phyloP scores from a whole-genome alignment of 2,329 filamentous ascomycete genomes.

The Fusarium sp. region DNA sequence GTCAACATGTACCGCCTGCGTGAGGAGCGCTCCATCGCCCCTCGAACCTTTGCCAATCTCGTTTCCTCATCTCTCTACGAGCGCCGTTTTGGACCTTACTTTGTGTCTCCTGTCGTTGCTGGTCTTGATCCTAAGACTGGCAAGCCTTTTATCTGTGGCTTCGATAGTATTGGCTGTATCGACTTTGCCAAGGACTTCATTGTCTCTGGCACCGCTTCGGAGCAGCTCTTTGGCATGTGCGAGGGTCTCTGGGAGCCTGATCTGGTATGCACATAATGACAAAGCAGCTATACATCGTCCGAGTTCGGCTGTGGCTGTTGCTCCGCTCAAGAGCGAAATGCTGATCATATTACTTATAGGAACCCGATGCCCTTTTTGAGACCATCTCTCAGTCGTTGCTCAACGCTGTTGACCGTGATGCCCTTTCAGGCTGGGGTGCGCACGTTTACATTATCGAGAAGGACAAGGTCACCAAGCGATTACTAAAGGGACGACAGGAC shows the following conservation, averaged over 20 bases:
- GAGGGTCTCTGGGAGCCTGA: slow-evolving; percentile 98
- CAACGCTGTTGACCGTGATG: slow-evolving; percentile 96
- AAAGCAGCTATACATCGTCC: neutral
- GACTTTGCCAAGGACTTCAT: slow-evolving; percentile 99
- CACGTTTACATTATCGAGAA: slow-evolving; percentile 99
- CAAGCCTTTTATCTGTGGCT: slow-evolving; percentile 97
- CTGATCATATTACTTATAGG: slow-evolving; percentile 50
- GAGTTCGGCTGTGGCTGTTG: neutral
- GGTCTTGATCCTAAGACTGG: slow-evolving; percentile 94
- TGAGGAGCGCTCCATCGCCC: slow-evolving; percentile 95
- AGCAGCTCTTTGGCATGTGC: slow-evolving; percentile 98
- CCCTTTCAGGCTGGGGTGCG: slow-evolving; percentile 95
- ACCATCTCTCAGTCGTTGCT: slow-evolving; percentile 95
- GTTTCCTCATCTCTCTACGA: slow-evolving; percentile 93
- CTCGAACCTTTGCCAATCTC: slow-evolving; percentile 94
- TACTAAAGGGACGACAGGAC: slow-evolving; percentile 98
- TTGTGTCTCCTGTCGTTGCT: slow-evolving; percentile 92
- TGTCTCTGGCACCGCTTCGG: slow-evolving; percentile 92
- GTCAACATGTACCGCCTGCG: slow-evolving; percentile 99
- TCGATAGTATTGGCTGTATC: slow-evolving; percentile 99
- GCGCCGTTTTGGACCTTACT: slow-evolving; percentile 94
- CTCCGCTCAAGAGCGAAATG: neutral
- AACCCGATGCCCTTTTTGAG: slow-evolving; percentile 94
- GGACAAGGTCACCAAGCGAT: slow-evolving; percentile 98
- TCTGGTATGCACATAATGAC: slow-evolving; percentile 68